Evolutionary conservation across 805 yeast genomes (phyloP).

Genomic region (Ogataea parapolymorpha): DNA sequence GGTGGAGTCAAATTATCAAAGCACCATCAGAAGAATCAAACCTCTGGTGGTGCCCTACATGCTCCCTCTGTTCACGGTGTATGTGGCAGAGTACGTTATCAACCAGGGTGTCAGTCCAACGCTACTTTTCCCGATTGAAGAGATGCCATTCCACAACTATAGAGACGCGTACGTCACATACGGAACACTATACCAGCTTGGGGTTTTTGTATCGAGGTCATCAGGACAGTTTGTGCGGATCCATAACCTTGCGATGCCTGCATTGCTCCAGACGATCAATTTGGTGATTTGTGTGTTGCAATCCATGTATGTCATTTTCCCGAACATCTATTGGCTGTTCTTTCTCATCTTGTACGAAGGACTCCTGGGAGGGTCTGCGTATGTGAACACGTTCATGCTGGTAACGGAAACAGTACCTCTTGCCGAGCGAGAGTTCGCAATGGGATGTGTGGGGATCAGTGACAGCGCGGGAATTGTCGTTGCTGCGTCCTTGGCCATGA

Average conservation of each 20-base stretch:
- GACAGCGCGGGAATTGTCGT: constrained; percentile 81
- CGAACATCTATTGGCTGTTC: constrained; percentile 60
- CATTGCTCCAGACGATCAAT: constrained; percentile 66
- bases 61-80: constrained; percentile 81
- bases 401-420: constrained; percentile 58
- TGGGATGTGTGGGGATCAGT: constrained; percentile 81
- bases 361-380: constrained; percentile 83
- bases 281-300: constrained; percentile 58
- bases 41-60: constrained; percentile 63
- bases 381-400: constrained; percentile 81
- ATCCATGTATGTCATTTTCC: constrained; percentile 55
- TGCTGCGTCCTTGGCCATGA: constrained; percentile 73
- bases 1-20: constrained; percentile 18
- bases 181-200: constrained; percentile 85
- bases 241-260: constrained; percentile 53
- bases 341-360: constrained; percentile 79
- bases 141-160: constrained; percentile 64
- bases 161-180: constrained; percentile 90
- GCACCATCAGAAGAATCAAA: constrained; percentile 34
- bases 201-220: constrained; percentile 89
- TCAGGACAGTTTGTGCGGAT: constrained; percentile 67
- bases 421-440: constrained; percentile 65
- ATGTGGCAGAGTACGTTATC: constrained; percentile 80
- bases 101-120: constrained; percentile 94
- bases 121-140: constrained; percentile 66